Conservation (phyloP, 345 rosid genomes). For the Carallia pectinifolia region DNA sequence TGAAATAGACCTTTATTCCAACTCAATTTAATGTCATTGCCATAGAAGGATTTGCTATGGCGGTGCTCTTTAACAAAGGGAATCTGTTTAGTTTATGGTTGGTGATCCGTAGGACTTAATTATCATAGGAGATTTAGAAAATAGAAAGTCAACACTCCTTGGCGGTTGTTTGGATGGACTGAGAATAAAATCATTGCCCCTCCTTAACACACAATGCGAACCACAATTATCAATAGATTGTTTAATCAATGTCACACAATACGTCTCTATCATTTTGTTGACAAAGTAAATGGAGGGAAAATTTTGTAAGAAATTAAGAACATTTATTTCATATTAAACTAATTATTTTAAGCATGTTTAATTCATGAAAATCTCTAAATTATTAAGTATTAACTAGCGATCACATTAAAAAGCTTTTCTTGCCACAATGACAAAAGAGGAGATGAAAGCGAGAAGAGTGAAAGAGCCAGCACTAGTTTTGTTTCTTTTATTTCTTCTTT, state of each 20-base stretch:
- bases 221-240: neutral
- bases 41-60: neutral
- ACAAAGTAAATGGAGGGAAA: neutral
- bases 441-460: too few relatives aligned
- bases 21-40: neutral
- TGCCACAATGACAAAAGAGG: too few relatives aligned
- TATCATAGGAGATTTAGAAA: neutral
- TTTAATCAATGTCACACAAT: neutral
- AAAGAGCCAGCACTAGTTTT: too few relatives aligned
- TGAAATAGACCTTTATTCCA: neutral
- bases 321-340: neutral
- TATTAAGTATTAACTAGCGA: too few relatives aligned
- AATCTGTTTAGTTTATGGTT: constrained; percentile 6
- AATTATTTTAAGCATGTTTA: neutral
- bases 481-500: too few relatives aligned
- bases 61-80: neutral
- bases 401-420: too few relatives aligned
- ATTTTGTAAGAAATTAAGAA: neutral
- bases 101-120: constrained; percentile 4
- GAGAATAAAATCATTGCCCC: neutral
- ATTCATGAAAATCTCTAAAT: too few relatives aligned
- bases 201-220: neutral
- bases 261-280: neutral
- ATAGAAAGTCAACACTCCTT: constrained; percentile 1
- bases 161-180: constrained; percentile 22